Base-by-base conservation (phyloP, 306 rosid genomes). In the Parietaria judaica region DNA sequence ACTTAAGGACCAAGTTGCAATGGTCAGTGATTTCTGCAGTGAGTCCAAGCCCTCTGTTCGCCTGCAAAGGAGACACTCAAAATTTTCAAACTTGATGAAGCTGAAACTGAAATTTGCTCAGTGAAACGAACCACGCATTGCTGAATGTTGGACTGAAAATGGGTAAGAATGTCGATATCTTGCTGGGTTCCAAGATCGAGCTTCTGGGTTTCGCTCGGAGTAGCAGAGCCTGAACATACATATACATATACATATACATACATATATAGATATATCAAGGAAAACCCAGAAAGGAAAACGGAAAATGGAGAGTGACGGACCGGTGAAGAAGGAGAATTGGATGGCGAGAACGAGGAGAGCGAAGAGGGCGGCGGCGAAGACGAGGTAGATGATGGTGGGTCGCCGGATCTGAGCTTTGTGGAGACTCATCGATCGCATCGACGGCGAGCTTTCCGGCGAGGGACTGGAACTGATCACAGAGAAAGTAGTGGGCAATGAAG, bases 21-120 rank as follows among this genome's bases (percentile, higher is more conserved):
- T 88, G 94, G 64, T 92, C 99, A 36, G 80, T 65, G 36, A 84
- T 65, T 51, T 86, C 80, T 39, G 99, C 94, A 14, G 96, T 88
- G 73, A 92, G 96, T 66, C 99, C 99, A 61, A 92, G 85, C 70
- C 99, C 99, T 74, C 94, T 84, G 68, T 86, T 88, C 60, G 86
- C 94, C 99, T 92, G 74, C 73, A 79, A n/a, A n/a, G 53, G 35
- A 48, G 64, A 34, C 8, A 15, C 58, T 53, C 31, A 23, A 23
- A 23, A 23, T 23, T 23, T 23, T 23, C 31, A 23, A 23, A 23
- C 31, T 23, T 23, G 31, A 23, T 23, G 31, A 23, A 23, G 31
- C 31, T 23, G 31, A 23, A 23, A 23, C 31, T 23, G 31, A 23
- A 23, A 23, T 23, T 23, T 23, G 31, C 31, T 23, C 31, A 45